Base-by-base conservation (phyloP, 352 stramenopile species). In the Phytophthora pseudosyringae region DNA sequence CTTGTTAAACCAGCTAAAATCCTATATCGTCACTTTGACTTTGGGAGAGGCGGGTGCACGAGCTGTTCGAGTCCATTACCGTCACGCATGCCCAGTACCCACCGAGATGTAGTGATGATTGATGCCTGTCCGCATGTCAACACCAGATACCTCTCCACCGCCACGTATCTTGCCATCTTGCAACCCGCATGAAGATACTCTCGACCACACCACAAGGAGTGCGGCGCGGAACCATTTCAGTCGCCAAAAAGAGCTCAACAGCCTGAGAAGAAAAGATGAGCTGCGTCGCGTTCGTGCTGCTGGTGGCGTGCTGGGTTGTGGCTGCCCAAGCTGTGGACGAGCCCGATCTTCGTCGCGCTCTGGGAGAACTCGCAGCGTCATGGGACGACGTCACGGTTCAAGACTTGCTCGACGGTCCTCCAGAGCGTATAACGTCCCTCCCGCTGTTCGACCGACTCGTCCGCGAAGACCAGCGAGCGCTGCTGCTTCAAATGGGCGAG, bases 401-500 rank as follows among this genome's bases (percentile, higher is more conserved):
- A 67, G 50, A 56, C 21, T 61, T 75, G 39, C 33, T 73, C 1
- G 47, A 62, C 13, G 36, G 54, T 32, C 21, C 59, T 57, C 31
- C 66, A 31, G 51, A 64, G 7, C 32, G 49, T 5, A 67, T 64
- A n/a, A 52, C 62, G 3, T 45, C 57, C 2, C 48, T 73, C n/a
- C 53, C 45, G 45, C 44, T 70, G 16, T 76, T 79, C 39, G 67
- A 64, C 4, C 44, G 54, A 53, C 53, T 71, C n/a, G 12, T 40
- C 26, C 49, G 56, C 13, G 33, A 69, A 33, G 63, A 72, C 15
- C 63, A 47, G 11, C 55, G 71, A 29, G 39, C 64, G 4, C 55
- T 84, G 36, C 64, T 88, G 7, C 50, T 63, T 25, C 61, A 78
- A 51, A 51, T 88, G 21, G 81, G 63, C 12, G 79, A 83, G 18